Conservation (phyloP, 176 grass and related monocot species). For the Eragrostis nindensis region DNA sequence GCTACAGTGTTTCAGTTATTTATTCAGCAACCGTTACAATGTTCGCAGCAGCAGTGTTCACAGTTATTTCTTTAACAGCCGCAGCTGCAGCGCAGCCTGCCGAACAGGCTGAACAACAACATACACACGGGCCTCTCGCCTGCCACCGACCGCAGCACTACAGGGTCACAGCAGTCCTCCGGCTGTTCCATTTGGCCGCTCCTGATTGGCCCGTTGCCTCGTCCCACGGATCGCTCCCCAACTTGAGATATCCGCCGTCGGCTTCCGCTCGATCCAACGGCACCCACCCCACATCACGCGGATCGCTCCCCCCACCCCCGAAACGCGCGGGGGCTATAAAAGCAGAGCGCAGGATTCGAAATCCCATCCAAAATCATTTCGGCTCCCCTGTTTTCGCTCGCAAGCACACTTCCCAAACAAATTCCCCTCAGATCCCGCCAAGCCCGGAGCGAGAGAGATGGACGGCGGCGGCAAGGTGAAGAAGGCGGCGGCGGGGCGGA, state of each 20-base stretch:
- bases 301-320: background rate
- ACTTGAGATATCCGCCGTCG: background rate
- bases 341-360: background rate
- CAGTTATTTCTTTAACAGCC: too few relatives aligned
- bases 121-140: too few relatives aligned
- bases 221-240: conserved; percentile 29
- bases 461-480: conserved; percentile 41
- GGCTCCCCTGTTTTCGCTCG: background rate
- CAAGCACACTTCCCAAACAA: background rate
- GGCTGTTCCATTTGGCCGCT: background rate
- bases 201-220: conserved; percentile 22
- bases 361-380: background rate
- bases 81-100: too few relatives aligned
- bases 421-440: background rate
- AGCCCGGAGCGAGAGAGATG: background rate
- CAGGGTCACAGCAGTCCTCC: background rate
- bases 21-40: too few relatives aligned
- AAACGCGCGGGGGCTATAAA: background rate
- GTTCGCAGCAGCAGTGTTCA: too few relatives aligned
- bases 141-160: too few relatives aligned
- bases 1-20: too few relatives aligned
- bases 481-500: conserved; percentile 38
- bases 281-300: background rate
- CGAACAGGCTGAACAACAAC: too few relatives aligned
- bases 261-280: conserved; percentile 24